Percentiles rank a stretch among this genome's conserved stretches.
phyloP scores from a whole-genome alignment of 1,139 yeast species.

The Taphrina deformans region DNA sequence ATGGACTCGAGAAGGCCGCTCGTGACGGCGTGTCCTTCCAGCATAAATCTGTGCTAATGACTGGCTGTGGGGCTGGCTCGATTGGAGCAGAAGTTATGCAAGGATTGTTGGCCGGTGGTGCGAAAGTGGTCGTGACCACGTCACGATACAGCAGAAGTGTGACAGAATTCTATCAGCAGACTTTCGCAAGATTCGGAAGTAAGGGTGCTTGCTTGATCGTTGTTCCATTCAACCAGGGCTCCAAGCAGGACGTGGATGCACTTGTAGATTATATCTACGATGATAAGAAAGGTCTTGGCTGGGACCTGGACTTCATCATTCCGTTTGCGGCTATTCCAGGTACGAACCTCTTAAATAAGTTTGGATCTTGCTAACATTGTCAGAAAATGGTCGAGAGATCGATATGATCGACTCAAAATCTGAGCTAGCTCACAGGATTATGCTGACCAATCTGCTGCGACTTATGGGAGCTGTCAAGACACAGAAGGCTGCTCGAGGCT shows the following conservation, averaged over 20 bases:
- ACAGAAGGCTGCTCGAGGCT: slow-evolving; percentile 68
- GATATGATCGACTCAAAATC: slow-evolving; percentile 91
- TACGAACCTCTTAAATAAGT: no score
- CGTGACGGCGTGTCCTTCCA: slow-evolving; percentile 85
- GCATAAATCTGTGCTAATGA: slow-evolving; percentile 82
- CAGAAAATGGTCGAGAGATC: slow-evolving; percentile 90
- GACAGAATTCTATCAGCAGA: slow-evolving; percentile 90
- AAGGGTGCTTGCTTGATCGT: slow-evolving; percentile 87
- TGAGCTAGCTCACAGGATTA: slow-evolving; percentile 96
- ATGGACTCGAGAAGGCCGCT: slow-evolving; percentile 90
- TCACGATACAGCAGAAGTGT: slow-evolving; percentile 92
- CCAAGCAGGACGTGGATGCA: slow-evolving; percentile 87
- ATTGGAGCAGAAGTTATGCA: slow-evolving; percentile 96
- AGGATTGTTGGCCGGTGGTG: slow-evolving; percentile 96
- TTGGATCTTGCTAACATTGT: background rate
- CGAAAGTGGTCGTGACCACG: slow-evolving; percentile 92
- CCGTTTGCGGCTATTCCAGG: slow-evolving; percentile 96
- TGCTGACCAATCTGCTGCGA: slow-evolving; percentile 93
- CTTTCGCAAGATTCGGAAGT: slow-evolving; percentile 91
- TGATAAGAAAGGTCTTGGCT: slow-evolving; percentile 89
- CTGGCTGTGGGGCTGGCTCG: slow-evolving; percentile 99
- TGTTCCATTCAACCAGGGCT: slow-evolving; percentile 92
- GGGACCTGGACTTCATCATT: slow-evolving; percentile 94
- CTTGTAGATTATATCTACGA: slow-evolving; percentile 82
- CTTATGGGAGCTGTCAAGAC: slow-evolving; percentile 85